phyloP scores from a whole-genome alignment of 1,139 yeast genomes.

The Arxiozyma heterogenica region DNA sequence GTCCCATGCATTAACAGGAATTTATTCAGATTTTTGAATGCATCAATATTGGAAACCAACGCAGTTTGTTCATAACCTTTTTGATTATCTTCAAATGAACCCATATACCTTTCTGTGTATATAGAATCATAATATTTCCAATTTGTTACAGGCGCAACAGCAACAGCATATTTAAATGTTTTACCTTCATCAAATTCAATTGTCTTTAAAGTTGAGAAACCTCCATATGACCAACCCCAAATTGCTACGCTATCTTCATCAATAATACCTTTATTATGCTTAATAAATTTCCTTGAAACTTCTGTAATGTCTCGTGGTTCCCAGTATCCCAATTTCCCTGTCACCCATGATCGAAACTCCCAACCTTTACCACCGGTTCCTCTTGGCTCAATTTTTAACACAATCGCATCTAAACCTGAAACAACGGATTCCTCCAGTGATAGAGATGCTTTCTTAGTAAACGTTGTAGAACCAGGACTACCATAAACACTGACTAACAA shows the following conservation, averaged over 20 bases:
- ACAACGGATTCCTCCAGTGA: slow-evolving; percentile 66
- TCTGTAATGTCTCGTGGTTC: slow-evolving; percentile 76
- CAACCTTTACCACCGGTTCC: slow-evolving; percentile 93
- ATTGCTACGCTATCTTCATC: slow-evolving; percentile 62
- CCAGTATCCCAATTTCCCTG: slow-evolving; percentile 66
- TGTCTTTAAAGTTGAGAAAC: slow-evolving; percentile 68
- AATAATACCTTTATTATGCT: slow-evolving; percentile 42
- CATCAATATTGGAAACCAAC: slow-evolving; percentile 40
- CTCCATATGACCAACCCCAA: slow-evolving; percentile 97
- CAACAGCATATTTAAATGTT: slow-evolving; percentile 67
- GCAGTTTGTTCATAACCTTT: slow-evolving; percentile 40
- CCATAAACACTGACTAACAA: slow-evolving; percentile 79
- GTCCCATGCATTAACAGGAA: slow-evolving; percentile 90
- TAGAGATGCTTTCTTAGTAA: slow-evolving; percentile 43
- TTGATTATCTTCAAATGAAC: slow-evolving; percentile 47
- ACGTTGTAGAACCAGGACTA: slow-evolving; percentile 87
- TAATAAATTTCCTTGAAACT: slow-evolving; percentile 55
- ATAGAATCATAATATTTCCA: slow-evolving; percentile 76
- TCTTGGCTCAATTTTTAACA: slow-evolving; percentile 82
- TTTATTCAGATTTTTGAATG: slow-evolving; percentile 44
- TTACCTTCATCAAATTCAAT: slow-evolving; percentile 62
- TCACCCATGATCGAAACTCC: slow-evolving; percentile 59
- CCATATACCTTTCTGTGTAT: slow-evolving; percentile 89
- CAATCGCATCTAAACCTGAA: slow-evolving; percentile 62
- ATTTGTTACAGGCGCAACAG: slow-evolving; percentile 84